Conservation (phyloP, 2,329 filamentous ascomycete species). For the Diatrype stigma region DNA sequence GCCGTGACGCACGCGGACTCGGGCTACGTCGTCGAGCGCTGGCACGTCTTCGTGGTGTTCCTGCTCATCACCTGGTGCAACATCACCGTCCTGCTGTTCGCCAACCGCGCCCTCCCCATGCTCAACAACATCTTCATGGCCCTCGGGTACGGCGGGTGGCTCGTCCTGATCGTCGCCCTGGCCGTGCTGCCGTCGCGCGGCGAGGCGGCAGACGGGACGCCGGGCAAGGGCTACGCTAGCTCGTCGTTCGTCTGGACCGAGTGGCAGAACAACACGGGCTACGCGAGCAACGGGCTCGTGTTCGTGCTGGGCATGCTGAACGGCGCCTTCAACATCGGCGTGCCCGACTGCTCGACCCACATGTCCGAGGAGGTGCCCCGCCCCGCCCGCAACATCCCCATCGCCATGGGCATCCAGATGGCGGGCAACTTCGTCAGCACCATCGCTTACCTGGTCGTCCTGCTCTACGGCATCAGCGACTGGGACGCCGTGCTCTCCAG, state of each 20-base stretch:
- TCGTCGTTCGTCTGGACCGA: constrained; percentile 36
- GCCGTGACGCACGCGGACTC: constrained; percentile 33
- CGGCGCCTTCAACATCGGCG: constrained; percentile 64
- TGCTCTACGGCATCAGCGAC: constrained; percentile 21
- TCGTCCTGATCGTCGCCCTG: constrained; percentile 52
- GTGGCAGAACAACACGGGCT: constrained; percentile 36
- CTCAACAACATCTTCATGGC: constrained; percentile 52
- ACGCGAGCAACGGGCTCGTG: constrained; percentile 39
- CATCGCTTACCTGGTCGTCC: constrained; percentile 5
- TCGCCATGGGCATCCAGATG: constrained; percentile 48
- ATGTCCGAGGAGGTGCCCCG: constrained; percentile 60
- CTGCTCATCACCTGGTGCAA: constrained; percentile 36
- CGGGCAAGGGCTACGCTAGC: constrained; percentile 18
- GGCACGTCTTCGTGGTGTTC: constrained; percentile 42
- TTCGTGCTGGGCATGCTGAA: constrained; percentile 41
- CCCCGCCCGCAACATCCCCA: constrained; percentile 48
- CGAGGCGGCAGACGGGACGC: too few relatives aligned
- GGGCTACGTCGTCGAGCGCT: constrained; percentile 22
- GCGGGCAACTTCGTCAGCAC: constrained; percentile 28
- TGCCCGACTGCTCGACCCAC: constrained; percentile 62
- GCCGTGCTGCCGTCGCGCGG: constrained; percentile 42
- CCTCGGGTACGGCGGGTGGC: constrained; percentile 47
- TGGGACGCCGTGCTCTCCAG: constrained; percentile 45
- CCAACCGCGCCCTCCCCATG: constrained; percentile 47
- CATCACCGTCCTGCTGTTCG: constrained; percentile 44